Percentiles rank a stretch among this genome's conserved stretches.
phyloP scores from a whole-genome alignment of 306 rosid species.

The Quercus glauca region DNA sequence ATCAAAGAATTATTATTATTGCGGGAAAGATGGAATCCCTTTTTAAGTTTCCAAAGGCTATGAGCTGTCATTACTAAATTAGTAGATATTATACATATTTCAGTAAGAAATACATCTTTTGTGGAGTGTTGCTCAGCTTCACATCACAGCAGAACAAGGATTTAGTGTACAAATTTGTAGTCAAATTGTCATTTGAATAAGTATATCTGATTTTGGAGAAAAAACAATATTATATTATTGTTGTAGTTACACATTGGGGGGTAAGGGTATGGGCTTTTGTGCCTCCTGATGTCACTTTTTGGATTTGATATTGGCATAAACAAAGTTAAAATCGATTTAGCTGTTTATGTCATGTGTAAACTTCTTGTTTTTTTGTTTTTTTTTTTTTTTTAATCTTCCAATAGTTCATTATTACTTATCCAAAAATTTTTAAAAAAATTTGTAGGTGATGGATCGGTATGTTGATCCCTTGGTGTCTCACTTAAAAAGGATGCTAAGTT shows the following conservation, averaged over 20 bases:
- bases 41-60: not conserved
- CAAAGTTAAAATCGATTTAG: not conserved
- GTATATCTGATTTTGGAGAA: not conserved
- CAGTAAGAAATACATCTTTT: not conserved
- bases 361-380: too few species aligned
- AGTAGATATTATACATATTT: not conserved
- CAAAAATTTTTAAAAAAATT: not conserved
- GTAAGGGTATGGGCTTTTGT: not conserved
- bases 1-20: not conserved
- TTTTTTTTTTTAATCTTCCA: too few species aligned
- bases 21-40: not conserved
- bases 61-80: not conserved
- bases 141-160: not conserved
- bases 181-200: not conserved
- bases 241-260: not conserved
- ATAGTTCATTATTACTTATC: too few species aligned
- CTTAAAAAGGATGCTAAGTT: constrained; percentile 75
- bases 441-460: constrained; percentile 95
- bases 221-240: not conserved
- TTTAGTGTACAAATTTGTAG: not conserved
- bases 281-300: not conserved
- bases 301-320: not conserved
- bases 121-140: not conserved
- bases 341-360: too few species aligned
- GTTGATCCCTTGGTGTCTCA: constrained; percentile 94